A percentile compares a stretch with the other conserved stretches of the same genome.
phyloP scores from a whole-genome alignment of 2,329 filamentous ascomycete genomes.

The Pseudocercospora musae region DNA sequence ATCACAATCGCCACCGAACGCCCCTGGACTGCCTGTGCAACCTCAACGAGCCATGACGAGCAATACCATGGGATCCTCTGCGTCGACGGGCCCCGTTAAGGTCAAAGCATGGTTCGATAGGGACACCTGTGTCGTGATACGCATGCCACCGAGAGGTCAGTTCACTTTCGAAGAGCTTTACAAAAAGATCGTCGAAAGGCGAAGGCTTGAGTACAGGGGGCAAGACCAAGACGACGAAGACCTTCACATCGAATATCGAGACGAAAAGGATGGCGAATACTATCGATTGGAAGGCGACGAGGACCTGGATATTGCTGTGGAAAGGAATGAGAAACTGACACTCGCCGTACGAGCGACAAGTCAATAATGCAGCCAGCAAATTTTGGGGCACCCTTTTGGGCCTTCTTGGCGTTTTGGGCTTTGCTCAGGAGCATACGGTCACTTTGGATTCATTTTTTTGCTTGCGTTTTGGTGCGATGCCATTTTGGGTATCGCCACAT shows the following conservation, averaged over 20 bases:
- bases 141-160: constrained; percentile 67
- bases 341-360: constrained; percentile 47
- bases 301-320: constrained; percentile 75
- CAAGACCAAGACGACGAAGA: constrained; percentile 43
- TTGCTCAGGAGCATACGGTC: background rate
- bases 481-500: background rate
- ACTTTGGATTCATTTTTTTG: background rate
- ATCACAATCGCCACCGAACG: constrained; percentile 16
- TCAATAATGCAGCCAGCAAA: background rate
- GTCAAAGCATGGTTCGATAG: constrained; percentile 89
- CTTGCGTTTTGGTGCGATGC: background rate
- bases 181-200: constrained; percentile 78
- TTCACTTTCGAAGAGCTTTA: constrained; percentile 74
- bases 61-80: constrained; percentile 20
- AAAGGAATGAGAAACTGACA: constrained; percentile 82
- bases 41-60: constrained; percentile 16
- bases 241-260: constrained; percentile 78
- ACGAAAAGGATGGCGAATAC: constrained; percentile 74
- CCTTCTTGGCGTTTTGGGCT: background rate
- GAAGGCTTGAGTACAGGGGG: constrained; percentile 61
- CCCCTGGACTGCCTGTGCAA: constrained; percentile 10
- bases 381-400: background rate
- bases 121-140: constrained; percentile 85
- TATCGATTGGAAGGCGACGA: constrained; percentile 73
- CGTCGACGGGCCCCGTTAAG: constrained; percentile 57